phyloP scores from a whole-genome alignment of 2,329 filamentous ascomycete genomes.

The Phoma sp. region DNA sequence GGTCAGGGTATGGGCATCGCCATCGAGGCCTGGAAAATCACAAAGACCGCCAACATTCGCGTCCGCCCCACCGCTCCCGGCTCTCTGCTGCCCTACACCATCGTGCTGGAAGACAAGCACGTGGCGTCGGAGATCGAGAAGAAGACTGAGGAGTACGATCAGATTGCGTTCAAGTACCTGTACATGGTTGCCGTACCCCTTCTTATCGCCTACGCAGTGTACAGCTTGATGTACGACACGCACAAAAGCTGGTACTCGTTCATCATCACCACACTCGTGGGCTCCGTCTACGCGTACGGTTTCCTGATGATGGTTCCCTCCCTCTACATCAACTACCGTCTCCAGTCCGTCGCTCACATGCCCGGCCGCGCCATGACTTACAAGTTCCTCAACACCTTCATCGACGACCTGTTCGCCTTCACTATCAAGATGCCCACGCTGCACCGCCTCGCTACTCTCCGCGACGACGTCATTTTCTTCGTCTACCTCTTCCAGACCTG shows the following conservation, averaged over 20 bases:
- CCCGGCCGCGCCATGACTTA: constrained; percentile 95
- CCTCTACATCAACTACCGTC: constrained; percentile 98
- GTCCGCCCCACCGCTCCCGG: constrained; percentile 71
- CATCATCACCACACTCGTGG: constrained; percentile 91
- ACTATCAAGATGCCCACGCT: constrained; percentile 99
- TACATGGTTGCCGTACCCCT: constrained; percentile 91
- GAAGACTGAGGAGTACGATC: constrained; percentile 98
- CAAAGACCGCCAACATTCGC: constrained; percentile 89
- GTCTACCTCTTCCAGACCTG: constrained; percentile 94
- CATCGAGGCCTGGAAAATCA: constrained; percentile 91
- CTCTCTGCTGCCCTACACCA: constrained; percentile 76
- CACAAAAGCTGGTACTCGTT: constrained; percentile 99
- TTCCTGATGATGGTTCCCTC: constrained; percentile 99
- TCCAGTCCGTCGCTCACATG: constrained; percentile 93
- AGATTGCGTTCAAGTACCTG: constrained; percentile 97
- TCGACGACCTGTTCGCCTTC: constrained; percentile 97
- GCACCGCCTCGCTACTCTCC: constrained; percentile 87
- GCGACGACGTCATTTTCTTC: constrained; percentile 98
- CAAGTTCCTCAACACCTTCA: constrained; percentile 98
- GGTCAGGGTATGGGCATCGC: constrained; percentile 85
- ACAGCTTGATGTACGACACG: constrained; percentile 88
- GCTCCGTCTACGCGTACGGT: constrained; percentile 95
- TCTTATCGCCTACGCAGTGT: constrained; percentile 84
- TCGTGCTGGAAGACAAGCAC: constrained; percentile 96
- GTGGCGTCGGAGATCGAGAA: constrained; percentile 92